Base-by-base conservation (phyloP, 140 eudicot genomes). In the Oenanthe javanica region DNA sequence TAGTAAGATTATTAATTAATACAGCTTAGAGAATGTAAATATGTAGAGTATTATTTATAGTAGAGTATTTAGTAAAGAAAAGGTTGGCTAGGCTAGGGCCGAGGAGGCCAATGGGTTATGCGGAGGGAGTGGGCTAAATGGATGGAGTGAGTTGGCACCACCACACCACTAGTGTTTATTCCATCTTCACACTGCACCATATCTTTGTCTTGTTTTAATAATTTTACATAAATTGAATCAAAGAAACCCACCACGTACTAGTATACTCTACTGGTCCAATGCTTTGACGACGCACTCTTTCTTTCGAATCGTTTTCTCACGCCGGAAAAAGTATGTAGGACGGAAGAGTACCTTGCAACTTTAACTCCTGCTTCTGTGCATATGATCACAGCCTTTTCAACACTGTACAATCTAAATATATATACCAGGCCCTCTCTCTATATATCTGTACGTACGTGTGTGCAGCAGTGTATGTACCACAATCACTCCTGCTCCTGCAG, bases 191-290 rank as follows among this genome's bases (percentile, higher is more conserved):
- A 27, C 75, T 69, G 75, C 75, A 69, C 75, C 11, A 69, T 69
- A 69, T n/a, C 45, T 69, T 69, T 69, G 75, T 69, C 75, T 69
- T 69, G n/a, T 69, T 27, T 27, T 69, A 69, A 69, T 38, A 69
- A 69, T 69, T 27, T 27, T 69, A 69, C 69, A 61, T 61, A 61
- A n/a, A 61, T 59, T 61, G 36, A 61, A 61, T 61, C 69, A 61
- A n/a, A 9, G 5, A 59, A 57, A 59, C 69, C 69, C 69, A 59
- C 69, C 69, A 59, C 69, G 2, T 57, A 21, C 0, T 4, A 4
- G 8, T 15, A 18, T 57, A 18, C 25, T 19, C 21, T 59, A 59
- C 31, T 18, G 6, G 13, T 59, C 36, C 67, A 21, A 12, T 61
- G 14, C 70, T 61, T 61, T 23, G 70, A 61, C 70, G 38, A n/a